Evolutionary conservation across 2,329 filamentous ascomycete species (phyloP).

Genomic region (Tolypocladium ovalisporum): DNA sequence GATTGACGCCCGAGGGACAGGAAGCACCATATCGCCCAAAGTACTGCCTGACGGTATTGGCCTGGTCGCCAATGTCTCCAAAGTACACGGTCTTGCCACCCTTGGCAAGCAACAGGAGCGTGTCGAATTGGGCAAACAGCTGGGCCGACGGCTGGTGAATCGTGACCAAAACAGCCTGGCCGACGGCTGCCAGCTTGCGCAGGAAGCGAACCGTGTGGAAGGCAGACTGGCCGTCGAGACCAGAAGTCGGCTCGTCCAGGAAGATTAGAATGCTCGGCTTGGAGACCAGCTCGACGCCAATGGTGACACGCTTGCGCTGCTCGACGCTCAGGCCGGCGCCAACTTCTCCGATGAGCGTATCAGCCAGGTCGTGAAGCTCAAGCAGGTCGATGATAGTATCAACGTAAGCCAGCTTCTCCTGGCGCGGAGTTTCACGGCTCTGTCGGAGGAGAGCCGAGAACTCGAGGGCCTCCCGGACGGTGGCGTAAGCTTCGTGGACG

Average conservation of each 20-base stretch:
- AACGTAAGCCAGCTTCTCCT: slow-evolving; percentile 67
- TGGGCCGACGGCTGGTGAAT: slow-evolving; percentile 62
- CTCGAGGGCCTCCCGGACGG: slow-evolving; percentile 64
- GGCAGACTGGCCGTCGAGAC: slow-evolving; percentile 58
- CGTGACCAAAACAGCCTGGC: slow-evolving; percentile 58
- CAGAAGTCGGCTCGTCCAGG: slow-evolving; percentile 52
- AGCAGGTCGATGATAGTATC: slow-evolving; percentile 63
- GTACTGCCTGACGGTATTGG: slow-evolving; percentile 44
- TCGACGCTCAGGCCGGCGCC: slow-evolving; percentile 44
- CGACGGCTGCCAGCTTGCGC: slow-evolving; percentile 52
- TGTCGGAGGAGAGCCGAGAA: slow-evolving; percentile 69
- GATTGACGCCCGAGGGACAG: slow-evolving; percentile 53
- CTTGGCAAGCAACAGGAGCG: slow-evolving; percentile 50
- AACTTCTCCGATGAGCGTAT: slow-evolving; percentile 34
- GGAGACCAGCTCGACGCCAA: slow-evolving; percentile 50
- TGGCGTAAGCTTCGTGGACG: slow-evolving; percentile 61
- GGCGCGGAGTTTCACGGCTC: slow-evolving; percentile 46
- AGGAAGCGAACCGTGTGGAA: slow-evolving; percentile 56
- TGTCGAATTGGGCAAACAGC: slow-evolving; percentile 57
- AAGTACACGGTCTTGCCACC: slow-evolving; percentile 59
- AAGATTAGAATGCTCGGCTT: slow-evolving; percentile 51
- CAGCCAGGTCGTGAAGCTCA: slow-evolving; percentile 35
- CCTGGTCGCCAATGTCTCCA: slow-evolving; percentile 50
- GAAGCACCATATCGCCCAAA: slow-evolving; percentile 57
- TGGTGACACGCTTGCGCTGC: slow-evolving; percentile 44